A percentile compares a stretch with the other conserved stretches of the same genome.
phyloP scores from a whole-genome alignment of 2,329 filamentous ascomycete genomes.

The Neopestalotiopsis rosae region DNA sequence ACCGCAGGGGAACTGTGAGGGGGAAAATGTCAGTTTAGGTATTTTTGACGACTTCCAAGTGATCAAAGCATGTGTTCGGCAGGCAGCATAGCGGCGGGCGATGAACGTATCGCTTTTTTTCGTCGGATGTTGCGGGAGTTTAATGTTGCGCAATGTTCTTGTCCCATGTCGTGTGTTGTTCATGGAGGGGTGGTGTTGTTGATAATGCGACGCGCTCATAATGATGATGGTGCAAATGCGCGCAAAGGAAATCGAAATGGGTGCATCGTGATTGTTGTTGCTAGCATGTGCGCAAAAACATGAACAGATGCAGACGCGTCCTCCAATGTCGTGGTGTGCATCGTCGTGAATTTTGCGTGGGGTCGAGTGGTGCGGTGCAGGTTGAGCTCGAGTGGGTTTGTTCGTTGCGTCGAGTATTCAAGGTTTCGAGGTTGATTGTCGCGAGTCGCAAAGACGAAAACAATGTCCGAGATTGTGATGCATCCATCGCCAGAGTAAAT shows the following conservation, averaged over 20 bases:
- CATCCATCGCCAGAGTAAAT: conserved; percentile 12
- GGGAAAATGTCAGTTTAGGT: conserved; percentile 12
- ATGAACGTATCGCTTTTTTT: not conserved
- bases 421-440: conserved; percentile 7
- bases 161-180: not conserved
- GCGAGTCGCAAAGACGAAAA: not conserved
- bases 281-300: not conserved
- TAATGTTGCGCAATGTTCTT: not conserved
- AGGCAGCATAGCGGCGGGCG: not conserved
- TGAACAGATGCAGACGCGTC: conserved; percentile 2
- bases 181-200: not conserved
- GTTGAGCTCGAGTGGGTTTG: conserved; percentile 2
- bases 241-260: not conserved
- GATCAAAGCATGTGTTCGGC: not conserved
- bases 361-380: not conserved
- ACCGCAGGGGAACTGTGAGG: conserved; percentile 90
- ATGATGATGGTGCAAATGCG: not conserved
- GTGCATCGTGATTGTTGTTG: not conserved
- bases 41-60: not conserved
- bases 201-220: not conserved
- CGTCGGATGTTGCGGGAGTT: not conserved
- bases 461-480: not conserved
- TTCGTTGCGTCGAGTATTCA: conserved; percentile 17
- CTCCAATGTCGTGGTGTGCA: conserved; percentile 15
- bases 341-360: conserved; percentile 4